Evolutionary conservation across 2,329 filamentous ascomycete genomes (phyloP), one percentile per base, ranked within the genome.

Genomic region (Aspergillus texensis): DNA sequence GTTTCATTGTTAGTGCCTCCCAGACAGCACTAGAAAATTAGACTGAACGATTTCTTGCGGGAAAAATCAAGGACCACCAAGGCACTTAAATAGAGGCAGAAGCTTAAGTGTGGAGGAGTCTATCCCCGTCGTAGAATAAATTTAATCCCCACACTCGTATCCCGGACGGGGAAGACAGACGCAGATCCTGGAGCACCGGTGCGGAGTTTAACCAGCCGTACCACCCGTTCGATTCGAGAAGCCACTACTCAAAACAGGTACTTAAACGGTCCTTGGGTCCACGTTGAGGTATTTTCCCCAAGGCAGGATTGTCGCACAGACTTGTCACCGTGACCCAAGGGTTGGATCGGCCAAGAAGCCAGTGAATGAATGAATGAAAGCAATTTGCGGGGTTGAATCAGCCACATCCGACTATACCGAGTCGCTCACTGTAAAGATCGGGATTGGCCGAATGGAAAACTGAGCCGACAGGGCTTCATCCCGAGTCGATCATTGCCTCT

Each of bases 1-100:
- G 45, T 36, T 61, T 62, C 68, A 70, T 70, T 52, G 57, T 66
- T 59, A 24, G 30, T 41, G 30, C 57, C 36, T 59, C 57, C 11
- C 26, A 46, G 36, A 19, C 54, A 46, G 19, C 30, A 32, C 6
- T 32, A 21, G 24, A 45, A n/a, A 55, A 55, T 24, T n/a, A 6
- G 21, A 12, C 4, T 14, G 34, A 26, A 41, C n/a, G 34, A 21
- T 14, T 28, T 16, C 46, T 55, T 30, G 26, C 3, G 10, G 21
- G 48, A 6, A 30, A 32, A 52, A 6, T 12, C 19, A 2, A 32
- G 16, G 28, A 32, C 16, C 2, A 34, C 14, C 14, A 52, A n/a
- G 19, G 28, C 48, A 52, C 26, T 52, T 52, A 52, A 52, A 32
- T 52, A 52, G 28, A 48, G 45, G 4, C 45, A 28, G 21, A 48